Percentiles rank a stretch among this genome's conserved stretches.
Evolutionary conservation across 2,329 filamentous ascomycete genomes (phyloP).

Genomic region (Alternaria sp.): DNA sequence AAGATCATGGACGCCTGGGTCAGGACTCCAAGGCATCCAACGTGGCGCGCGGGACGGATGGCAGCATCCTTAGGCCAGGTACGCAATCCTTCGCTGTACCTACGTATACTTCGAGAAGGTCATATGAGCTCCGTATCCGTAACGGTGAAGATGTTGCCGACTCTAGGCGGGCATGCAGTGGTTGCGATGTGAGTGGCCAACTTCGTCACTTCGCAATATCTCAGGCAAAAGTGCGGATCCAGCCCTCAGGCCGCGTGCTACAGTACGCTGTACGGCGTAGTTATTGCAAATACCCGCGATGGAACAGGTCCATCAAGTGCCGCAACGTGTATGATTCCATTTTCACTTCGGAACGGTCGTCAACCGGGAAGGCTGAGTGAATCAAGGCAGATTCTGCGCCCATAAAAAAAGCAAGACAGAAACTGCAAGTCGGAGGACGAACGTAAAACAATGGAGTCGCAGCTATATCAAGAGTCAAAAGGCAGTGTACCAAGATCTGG

Average conservation of each 20-base stretch:
- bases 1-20: conserved; percentile 1
- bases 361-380: not conserved
- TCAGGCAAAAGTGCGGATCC: not conserved
- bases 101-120: not conserved
- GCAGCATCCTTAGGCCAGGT: not conserved
- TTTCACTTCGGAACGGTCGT: not conserved
- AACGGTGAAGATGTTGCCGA: not conserved
- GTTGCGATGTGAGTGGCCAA: not conserved
- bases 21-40: conserved; percentile 14
- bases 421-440: not conserved
- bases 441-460: not conserved
- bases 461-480: not conserved
- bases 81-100: not conserved
- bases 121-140: not conserved
- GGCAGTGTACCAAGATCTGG: conserved; percentile 2
- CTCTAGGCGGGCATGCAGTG: not conserved
- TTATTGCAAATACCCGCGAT: not conserved
- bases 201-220: not conserved
- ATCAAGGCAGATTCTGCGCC: conserved; percentile 1
- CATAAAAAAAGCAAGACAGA: not conserved
- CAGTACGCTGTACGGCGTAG: not conserved
- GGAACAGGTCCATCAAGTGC: not conserved
- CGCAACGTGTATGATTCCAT: not conserved
- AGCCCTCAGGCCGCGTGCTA: not conserved
- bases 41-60: conserved; percentile 5